Evolutionary conservation across 2,329 filamentous ascomycete species (phyloP).

Genomic region (Arthrobotrys sinensis): DNA sequence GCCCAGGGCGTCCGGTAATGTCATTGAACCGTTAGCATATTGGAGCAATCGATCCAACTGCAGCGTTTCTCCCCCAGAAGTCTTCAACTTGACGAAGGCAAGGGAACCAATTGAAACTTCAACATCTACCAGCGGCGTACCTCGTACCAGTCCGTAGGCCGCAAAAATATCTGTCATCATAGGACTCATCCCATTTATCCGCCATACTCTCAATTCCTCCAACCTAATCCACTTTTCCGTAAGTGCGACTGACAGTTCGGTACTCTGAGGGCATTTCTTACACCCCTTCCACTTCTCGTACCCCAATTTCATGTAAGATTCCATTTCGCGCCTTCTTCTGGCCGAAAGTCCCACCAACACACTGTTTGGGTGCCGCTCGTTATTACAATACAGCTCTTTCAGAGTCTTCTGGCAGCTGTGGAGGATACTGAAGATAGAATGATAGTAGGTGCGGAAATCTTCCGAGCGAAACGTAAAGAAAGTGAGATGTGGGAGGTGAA

Average conservation of each 20-base stretch:
- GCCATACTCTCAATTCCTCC: background rate
- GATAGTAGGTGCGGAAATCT: background rate
- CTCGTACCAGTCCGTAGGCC: background rate
- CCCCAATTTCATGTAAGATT: background rate
- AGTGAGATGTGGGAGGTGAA: constrained; percentile 18
- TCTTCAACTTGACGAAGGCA: background rate
- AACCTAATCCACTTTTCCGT: background rate
- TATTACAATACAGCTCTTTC: constrained; percentile 17
- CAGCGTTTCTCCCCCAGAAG: background rate
- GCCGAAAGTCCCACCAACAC: background rate
- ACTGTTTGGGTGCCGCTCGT: background rate
- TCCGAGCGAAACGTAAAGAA: background rate
- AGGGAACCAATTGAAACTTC: constrained; percentile 8
- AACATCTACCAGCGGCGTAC: constrained; percentile 1
- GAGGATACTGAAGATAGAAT: constrained; percentile 35
- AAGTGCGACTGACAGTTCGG: background rate
- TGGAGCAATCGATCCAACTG: background rate
- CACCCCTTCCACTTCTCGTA: constrained; percentile 24
- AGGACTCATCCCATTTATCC: background rate
- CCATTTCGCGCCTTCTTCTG: background rate
- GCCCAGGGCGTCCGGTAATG: background rate
- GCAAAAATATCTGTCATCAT: constrained; percentile 7
- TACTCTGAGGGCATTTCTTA: background rate
- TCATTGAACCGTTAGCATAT: background rate
- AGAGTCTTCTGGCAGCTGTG: constrained; percentile 22